A percentile compares a stretch with the other conserved stretches of the same genome.
phyloP scores from a whole-genome alignment of 352 stramenopile genomes.

The Phytophthora rubi region DNA sequence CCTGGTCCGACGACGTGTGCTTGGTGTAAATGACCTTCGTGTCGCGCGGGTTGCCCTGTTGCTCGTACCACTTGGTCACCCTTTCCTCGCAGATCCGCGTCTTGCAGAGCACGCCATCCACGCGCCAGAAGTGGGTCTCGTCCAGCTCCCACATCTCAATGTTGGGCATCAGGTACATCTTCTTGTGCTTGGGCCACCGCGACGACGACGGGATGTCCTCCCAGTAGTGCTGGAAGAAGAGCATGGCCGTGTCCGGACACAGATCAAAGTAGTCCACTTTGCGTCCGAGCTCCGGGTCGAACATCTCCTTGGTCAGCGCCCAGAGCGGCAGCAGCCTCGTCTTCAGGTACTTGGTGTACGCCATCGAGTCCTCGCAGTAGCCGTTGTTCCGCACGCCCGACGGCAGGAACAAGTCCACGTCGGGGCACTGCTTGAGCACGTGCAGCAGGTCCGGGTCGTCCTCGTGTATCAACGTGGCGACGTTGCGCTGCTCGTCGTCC shows the following conservation, averaged over 20 bases:
- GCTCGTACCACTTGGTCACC: conserved; percentile 55
- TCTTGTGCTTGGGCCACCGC: conserved; percentile 45
- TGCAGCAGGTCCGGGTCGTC: conserved; percentile 49
- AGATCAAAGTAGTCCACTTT: conserved; percentile 56
- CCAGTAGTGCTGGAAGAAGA: conserved; percentile 65
- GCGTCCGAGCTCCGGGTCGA: conserved; percentile 28
- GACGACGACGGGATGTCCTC: conserved; percentile 35
- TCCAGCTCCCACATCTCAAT: conserved; percentile 63
- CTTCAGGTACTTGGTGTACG: conserved; percentile 58
- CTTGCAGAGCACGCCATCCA: conserved; percentile 53
- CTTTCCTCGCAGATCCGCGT: conserved; percentile 53
- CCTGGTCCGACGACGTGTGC: conserved; percentile 60
- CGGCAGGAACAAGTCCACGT: conserved; percentile 75
- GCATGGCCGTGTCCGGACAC: conserved; percentile 45
- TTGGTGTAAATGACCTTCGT: conserved; percentile 63
- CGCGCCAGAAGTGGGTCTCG: conserved; percentile 45
- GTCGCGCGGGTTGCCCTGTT: conserved; percentile 58
- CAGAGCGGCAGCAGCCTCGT: conserved; percentile 49
- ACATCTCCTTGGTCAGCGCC: conserved; percentile 45
- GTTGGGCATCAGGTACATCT: conserved; percentile 53
- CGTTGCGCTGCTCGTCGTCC: conserved; percentile 26
- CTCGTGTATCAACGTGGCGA: conserved; percentile 37
- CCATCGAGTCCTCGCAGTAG: conserved; percentile 66
- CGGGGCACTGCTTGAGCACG: conserved; percentile 58
- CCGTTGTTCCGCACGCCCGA: conserved; percentile 41